Conservation (phyloP, 202 grass and related monocot species). For the Alloteropsis angusta region DNA sequence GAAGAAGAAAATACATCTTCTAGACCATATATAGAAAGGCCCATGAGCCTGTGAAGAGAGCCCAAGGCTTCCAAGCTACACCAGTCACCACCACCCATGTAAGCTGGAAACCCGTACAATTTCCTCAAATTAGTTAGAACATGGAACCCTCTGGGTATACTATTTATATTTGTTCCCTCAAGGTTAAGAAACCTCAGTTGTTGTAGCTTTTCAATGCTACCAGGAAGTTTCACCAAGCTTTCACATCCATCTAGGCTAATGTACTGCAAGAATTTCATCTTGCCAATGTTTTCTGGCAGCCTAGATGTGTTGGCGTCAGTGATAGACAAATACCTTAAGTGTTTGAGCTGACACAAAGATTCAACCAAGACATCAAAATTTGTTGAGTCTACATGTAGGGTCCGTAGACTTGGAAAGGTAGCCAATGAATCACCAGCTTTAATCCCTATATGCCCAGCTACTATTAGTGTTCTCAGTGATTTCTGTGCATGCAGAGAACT, state of each 20-base stretch:
- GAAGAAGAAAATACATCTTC: background rate
- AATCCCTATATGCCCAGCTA: background rate
- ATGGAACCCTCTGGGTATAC: background rate
- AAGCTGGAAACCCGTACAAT: background rate
- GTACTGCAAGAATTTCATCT: background rate
- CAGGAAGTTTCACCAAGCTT: background rate
- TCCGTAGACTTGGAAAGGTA: background rate
- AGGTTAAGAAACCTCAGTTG: background rate
- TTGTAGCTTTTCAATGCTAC: background rate
- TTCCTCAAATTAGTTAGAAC: background rate
- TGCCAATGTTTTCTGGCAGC: background rate
- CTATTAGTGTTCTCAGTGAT: background rate
- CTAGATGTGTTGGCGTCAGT: fast-evolving
- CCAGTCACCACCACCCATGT: background rate
- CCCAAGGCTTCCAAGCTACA: conserved; percentile 30
- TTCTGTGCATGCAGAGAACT: background rate
- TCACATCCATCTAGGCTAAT: background rate
- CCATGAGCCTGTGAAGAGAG: background rate
- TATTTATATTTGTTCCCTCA: fast-evolving
- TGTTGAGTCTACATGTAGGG: background rate
- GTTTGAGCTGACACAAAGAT: conserved; percentile 21
- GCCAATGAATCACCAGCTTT: background rate
- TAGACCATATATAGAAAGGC: background rate
- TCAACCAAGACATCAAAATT: background rate
- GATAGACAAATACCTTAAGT: conserved; percentile 18